Conservation (phyloP, 2,329 filamentous ascomycete species). For the Bipolaris bicolor region DNA sequence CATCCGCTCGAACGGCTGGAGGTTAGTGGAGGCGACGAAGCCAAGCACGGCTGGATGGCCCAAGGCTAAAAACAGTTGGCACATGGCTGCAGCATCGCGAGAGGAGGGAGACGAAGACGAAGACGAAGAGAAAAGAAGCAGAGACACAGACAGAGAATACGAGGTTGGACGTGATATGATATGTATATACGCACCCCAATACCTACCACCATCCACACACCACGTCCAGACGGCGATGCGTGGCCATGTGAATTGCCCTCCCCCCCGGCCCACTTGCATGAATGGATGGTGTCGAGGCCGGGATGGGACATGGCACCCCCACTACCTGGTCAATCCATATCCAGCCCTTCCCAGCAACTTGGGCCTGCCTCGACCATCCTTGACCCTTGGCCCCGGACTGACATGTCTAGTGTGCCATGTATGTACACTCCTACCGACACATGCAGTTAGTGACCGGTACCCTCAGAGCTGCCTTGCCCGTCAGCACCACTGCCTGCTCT, state of each 20-base stretch:
- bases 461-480: constrained; percentile 9
- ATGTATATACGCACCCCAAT: too few relatives aligned
- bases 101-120: too few relatives aligned
- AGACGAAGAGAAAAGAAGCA: too few relatives aligned
- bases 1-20: constrained; percentile 3
- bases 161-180: too few relatives aligned
- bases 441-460: background rate
- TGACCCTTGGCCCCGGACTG: constrained; percentile 3
- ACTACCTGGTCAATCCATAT: background rate
- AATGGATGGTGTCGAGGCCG: too few relatives aligned
- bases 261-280: background rate
- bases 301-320: background rate
- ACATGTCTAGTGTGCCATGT: too few relatives aligned
- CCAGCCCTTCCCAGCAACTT: constrained; percentile 13
- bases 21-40: constrained; percentile 7
- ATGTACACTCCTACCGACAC: too few relatives aligned
- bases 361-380: constrained; percentile 5
- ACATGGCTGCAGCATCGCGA: too few relatives aligned
- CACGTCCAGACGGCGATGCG: too few relatives aligned
- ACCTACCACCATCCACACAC: too few relatives aligned
- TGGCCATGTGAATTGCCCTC: background rate
- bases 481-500: constrained; percentile 7
- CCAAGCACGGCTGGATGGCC: constrained; percentile 6
- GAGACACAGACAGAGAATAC: too few relatives aligned
- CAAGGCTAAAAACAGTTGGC: background rate